Evolutionary conservation across 148 eudicot genomes (phyloP).

Genomic region (Nepenthes mirabilis): DNA sequence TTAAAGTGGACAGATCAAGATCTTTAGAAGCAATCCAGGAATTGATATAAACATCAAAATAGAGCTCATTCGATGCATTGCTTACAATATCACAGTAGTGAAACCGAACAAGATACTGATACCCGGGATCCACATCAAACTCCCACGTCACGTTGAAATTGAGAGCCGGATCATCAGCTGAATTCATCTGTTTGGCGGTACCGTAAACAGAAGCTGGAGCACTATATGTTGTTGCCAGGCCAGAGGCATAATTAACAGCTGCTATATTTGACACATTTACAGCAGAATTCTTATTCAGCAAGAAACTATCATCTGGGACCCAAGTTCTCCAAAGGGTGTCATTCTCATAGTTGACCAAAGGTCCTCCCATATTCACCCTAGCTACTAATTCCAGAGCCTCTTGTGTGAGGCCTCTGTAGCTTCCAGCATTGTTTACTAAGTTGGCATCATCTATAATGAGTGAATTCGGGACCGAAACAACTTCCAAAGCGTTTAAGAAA

Average conservation of each 20-base stretch:
- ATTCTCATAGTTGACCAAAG: conserved; percentile 28
- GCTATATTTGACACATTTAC: conserved; percentile 12
- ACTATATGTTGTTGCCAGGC: conserved; percentile 38
- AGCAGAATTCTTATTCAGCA: conserved; percentile 25
- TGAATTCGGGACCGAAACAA: conserved; percentile 62
- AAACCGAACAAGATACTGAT: conserved; percentile 70
- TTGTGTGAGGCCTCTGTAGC: conserved; percentile 26
- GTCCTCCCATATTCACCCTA: conserved; percentile 91
- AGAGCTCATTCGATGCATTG: conserved; percentile 24
- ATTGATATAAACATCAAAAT: conserved; percentile 56
- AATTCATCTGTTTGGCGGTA: conserved; percentile 54
- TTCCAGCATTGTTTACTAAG: conserved; percentile 16
- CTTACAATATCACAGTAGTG: conserved; percentile 90
- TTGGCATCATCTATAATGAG: conserved; percentile 53
- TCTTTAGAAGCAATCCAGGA: conserved; percentile 32
- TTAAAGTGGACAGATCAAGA: conserved; percentile 31
- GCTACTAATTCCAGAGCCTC: conserved; percentile 67
- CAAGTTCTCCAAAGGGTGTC: conserved; percentile 75
- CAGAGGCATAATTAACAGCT: conserved; percentile 42
- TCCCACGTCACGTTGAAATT: conserved; percentile 83
- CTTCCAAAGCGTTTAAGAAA: conserved; percentile 67
- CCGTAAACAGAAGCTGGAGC: conserved; percentile 83
- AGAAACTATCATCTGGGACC: conserved; percentile 47
- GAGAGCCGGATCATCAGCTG: conserved; percentile 34
- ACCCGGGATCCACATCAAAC: conserved; percentile 53